Conservation (phyloP, 2,329 filamentous ascomycete genomes). For the Aspergillus phoenicis region DNA sequence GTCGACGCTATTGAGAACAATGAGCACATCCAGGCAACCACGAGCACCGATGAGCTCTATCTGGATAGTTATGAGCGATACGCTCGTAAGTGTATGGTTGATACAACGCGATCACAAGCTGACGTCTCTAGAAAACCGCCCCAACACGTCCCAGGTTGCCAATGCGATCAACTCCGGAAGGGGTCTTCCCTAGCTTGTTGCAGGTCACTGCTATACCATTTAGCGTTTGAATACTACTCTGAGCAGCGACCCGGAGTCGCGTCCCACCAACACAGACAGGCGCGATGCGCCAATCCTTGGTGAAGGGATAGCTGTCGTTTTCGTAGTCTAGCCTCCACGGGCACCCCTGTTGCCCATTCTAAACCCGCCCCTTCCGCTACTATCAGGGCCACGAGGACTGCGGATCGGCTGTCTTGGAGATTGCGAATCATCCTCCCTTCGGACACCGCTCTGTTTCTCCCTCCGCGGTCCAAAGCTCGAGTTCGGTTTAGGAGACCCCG, state of each 20-base stretch:
- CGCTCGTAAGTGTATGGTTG: constrained; percentile 49
- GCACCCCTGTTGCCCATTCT: constrained; percentile 70
- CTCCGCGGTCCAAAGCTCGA: constrained; percentile 51
- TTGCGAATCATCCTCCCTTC: constrained; percentile 38
- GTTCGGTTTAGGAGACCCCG: constrained; percentile 68
- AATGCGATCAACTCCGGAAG: constrained; percentile 62
- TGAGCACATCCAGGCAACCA: constrained; percentile 66
- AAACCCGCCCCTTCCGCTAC: constrained; percentile 74
- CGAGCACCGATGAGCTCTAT: constrained; percentile 67
- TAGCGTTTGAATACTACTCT: neutral
- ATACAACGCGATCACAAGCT: constrained; percentile 10
- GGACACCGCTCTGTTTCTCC: constrained; percentile 42
- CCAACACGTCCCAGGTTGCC: constrained; percentile 60
- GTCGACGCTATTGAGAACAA: constrained; percentile 69
- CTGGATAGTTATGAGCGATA: constrained; percentile 68
- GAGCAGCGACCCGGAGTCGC: neutral
- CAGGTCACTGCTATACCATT: neutral
- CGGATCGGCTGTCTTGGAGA: constrained; percentile 65
- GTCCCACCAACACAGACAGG: neutral
- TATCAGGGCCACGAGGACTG: constrained; percentile 75
- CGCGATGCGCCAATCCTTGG: neutral
- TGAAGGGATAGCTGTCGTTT: neutral
- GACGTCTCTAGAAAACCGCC: constrained; percentile 56
- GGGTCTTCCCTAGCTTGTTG: constrained; percentile 49
- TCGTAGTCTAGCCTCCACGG: constrained; percentile 35